Base-by-base conservation (phyloP, 176 grass and related monocot species). In the Oryza meridionalis region DNA sequence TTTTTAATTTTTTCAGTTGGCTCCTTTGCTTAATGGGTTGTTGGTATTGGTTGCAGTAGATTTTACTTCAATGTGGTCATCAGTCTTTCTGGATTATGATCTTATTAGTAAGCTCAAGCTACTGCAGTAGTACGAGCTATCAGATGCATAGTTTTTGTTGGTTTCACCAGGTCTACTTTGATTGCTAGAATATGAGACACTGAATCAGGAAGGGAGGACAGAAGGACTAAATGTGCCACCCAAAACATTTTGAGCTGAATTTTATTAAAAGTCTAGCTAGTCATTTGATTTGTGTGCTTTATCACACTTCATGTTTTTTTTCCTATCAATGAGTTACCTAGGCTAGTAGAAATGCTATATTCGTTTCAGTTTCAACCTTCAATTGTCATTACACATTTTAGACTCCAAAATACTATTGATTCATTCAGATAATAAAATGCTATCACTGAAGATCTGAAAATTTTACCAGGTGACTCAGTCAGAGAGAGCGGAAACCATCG, bases 401-500 rank as follows among this genome's bases (percentile, higher is more conserved):
- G 70, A 45, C 2, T 40, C 67, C 8, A 58, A 53, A 53, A 12
- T 9, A 70, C 1, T 63, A 35, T 78, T 69, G 80, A 40, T 69
- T 58, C 46, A 90, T 59, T 69, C 33, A 61, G 22, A 68, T 22
- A 58, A 73, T 12, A 69, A 58, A 74, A 33, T 74, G 47, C 46
- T 53, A 21, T 9, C 55, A 68, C 72, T 91, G 35, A 88, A 68
- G 31, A 63, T 61, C 14, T 49, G 46, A 67, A 44, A 32, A 2
- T 65, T 76, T 78, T 79, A 29, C 35, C 85, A 96, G 96, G 86
- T 84, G 58, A 65, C 63, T 29, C 82, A 79, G 61, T 87, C 83
- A 64, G 89, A 86, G 58, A 88, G 31, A 83, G 93, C 96, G 29
- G 77, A 88, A 90, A 96, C 93, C 26, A 65, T 99, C 64, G 96